phyloP scores from a whole-genome alignment of 768 basidiomycete genomes.

The Tylopilus plumbeoviolaceoides region DNA sequence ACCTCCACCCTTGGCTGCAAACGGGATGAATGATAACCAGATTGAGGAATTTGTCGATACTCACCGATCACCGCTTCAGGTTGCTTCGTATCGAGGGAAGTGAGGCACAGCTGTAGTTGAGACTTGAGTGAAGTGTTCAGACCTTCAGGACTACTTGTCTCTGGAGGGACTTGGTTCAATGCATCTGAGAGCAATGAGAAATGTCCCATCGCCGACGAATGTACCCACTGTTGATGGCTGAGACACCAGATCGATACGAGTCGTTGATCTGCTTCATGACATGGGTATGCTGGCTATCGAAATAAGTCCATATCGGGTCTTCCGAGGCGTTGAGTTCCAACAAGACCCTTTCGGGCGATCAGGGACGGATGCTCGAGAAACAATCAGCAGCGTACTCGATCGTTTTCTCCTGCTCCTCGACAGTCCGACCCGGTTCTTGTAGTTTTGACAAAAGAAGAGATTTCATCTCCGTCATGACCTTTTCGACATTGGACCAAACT shows the following conservation, averaged over 20 bases:
- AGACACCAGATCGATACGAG: conserved; percentile 49
- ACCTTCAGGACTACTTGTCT: conserved; percentile 34
- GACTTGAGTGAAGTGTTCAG: conserved; percentile 44
- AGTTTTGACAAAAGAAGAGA: conserved; percentile 71
- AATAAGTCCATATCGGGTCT: conserved; percentile 94
- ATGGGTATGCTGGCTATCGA: conserved; percentile 88
- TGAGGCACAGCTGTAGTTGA: conserved; percentile 59
- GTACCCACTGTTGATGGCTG: conserved; percentile 45
- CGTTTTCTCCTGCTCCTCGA: conserved; percentile 96
- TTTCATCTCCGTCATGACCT: conserved; percentile 90
- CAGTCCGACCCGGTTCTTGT: conserved; percentile 69
- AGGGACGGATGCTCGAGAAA: conserved; percentile 2
- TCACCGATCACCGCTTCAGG: conserved; percentile 59
- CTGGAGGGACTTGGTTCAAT: conserved; percentile 39
- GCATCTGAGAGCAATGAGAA: conserved; percentile 35
- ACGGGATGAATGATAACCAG: neutral
- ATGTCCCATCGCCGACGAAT: conserved; percentile 2
- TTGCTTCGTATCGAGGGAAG: conserved; percentile 60
- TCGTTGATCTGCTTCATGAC: conserved; percentile 76
- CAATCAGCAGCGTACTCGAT: conserved; percentile 65
- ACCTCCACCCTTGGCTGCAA: conserved; percentile 62
- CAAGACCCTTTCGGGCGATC: conserved; percentile 56
- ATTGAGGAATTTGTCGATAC: conserved; percentile 3
- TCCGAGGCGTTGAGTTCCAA: conserved; percentile 82
- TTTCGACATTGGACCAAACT: conserved; percentile 93